Evolutionary conservation across 2,329 filamentous ascomycete species (phyloP).

Genomic region (Clonostachys solani): DNA sequence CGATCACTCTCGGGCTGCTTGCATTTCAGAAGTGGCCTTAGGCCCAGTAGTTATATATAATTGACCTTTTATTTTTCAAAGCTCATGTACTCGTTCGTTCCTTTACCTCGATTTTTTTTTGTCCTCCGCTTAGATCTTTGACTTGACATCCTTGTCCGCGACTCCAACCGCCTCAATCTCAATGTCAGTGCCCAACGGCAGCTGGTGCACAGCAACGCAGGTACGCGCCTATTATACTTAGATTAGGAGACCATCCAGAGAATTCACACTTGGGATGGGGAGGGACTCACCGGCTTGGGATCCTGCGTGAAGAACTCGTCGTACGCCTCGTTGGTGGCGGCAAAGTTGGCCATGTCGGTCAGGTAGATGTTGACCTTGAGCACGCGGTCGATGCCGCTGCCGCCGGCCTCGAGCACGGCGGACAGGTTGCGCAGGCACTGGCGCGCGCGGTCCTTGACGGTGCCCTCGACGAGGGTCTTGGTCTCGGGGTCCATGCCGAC

Average conservation of each 20-base stretch:
- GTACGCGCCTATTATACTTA: conserved; percentile 38
- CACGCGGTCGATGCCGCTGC: conserved; percentile 53
- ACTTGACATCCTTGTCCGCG: not conserved
- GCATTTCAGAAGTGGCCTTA: too few relatives aligned
- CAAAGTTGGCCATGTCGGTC: conserved; percentile 62
- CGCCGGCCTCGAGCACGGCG: conserved; percentile 56
- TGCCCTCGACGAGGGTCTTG: conserved; percentile 47
- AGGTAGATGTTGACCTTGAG: conserved; percentile 68
- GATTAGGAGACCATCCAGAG: not conserved
- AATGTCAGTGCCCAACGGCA: conserved; percentile 67
- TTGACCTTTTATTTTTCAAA: too few relatives aligned
- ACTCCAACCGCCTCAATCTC: conserved; percentile 55
- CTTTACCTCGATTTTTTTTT: too few relatives aligned
- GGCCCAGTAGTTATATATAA: too few relatives aligned
- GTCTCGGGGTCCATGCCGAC: conserved; percentile 55
- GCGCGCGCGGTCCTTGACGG: conserved; percentile 43
- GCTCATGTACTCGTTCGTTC: too few relatives aligned
- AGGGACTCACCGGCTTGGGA: conserved; percentile 37
- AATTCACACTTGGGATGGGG: not conserved
- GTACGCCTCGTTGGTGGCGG: conserved; percentile 52
- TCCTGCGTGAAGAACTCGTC: conserved; percentile 39
- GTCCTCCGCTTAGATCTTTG: not conserved
- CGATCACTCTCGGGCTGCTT: conserved; percentile 13
- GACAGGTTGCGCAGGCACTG: conserved; percentile 56
- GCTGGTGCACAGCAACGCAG: conserved; percentile 69